Percentiles rank a stretch among this genome's conserved stretches.
phyloP scores from a whole-genome alignment of 2,329 filamentous ascomycete genomes.

The Teratosphaeria epicoccoides region DNA sequence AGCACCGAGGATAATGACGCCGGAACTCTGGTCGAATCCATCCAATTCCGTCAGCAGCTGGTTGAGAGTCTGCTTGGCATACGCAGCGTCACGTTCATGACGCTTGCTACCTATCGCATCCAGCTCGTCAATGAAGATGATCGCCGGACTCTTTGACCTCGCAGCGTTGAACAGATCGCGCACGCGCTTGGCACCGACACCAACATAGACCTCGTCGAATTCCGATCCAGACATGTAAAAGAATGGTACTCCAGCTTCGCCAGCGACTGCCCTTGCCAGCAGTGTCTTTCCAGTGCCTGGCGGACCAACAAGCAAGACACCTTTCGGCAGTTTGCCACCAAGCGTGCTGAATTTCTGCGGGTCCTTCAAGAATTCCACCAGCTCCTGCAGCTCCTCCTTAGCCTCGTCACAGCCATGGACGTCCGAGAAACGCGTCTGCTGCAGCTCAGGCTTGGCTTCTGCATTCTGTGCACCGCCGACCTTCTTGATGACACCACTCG shows the following conservation, averaged over 20 bases:
- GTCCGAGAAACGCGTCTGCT: constrained; percentile 82
- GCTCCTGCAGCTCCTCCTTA: constrained; percentile 93
- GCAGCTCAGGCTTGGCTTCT: constrained; percentile 85
- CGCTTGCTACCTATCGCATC: constrained; percentile 91
- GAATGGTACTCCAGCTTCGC: constrained; percentile 94
- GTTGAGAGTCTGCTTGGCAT: constrained; percentile 95
- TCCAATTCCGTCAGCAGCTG: constrained; percentile 94
- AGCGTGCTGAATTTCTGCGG: constrained; percentile 88
- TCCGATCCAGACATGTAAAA: constrained; percentile 99
- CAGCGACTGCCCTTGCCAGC: constrained; percentile 86
- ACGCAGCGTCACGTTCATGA: constrained; percentile 83
- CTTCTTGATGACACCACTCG: constrained; percentile 67
- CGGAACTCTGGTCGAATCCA: constrained; percentile 88
- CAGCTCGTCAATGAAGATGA: constrained; percentile 91
- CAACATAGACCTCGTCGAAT: constrained; percentile 97
- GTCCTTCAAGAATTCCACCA: constrained; percentile 91
- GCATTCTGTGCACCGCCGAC: constrained; percentile 60
- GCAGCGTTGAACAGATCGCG: constrained; percentile 82
- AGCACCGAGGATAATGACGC: constrained; percentile 89
- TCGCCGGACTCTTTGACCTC: constrained; percentile 75
- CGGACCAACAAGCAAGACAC: constrained; percentile 86
- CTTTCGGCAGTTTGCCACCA: constrained; percentile 92
- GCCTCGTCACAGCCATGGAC: constrained; percentile 97
- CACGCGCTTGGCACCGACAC: constrained; percentile 91
- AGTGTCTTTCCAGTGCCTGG: constrained; percentile 97